phyloP scores from a whole-genome alignment of 352 stramenopile genomes.

The Pythium utonaiense region DNA sequence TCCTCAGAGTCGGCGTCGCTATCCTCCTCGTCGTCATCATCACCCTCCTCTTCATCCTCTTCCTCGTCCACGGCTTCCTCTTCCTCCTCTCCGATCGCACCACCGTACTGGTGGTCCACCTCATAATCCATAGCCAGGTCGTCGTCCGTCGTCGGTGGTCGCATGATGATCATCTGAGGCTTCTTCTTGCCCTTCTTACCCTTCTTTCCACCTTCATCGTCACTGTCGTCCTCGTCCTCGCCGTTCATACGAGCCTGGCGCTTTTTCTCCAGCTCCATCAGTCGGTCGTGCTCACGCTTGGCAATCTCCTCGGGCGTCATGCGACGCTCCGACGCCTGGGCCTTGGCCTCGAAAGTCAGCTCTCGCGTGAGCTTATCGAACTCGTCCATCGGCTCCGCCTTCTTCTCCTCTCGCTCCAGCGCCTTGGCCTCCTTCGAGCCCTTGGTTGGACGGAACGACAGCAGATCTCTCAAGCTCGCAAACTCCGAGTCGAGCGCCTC shows the following conservation, averaged over 20 bases:
- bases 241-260: slow-evolving; percentile 94
- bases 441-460: slow-evolving; percentile 81
- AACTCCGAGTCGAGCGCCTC: slow-evolving; percentile 77
- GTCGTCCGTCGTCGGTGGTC: slow-evolving; percentile 78
- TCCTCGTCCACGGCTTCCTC: slow-evolving; percentile 33
- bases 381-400: slow-evolving; percentile 67
- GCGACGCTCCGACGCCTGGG: slow-evolving; percentile 90
- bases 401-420: slow-evolving; percentile 54
- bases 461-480: slow-evolving; percentile 50
- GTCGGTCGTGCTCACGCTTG: slow-evolving; percentile 88
- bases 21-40: slow-evolving; percentile 58
- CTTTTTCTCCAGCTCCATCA: slow-evolving; percentile 91
- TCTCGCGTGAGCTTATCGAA: slow-evolving; percentile 83
- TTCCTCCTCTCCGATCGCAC: slow-evolving; percentile 40
- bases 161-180: slow-evolving; percentile 68
- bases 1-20: slow-evolving; percentile 65
- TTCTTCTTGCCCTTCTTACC: slow-evolving; percentile 42
- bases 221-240: slow-evolving; percentile 76
- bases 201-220: slow-evolving; percentile 27
- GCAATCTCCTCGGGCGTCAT: slow-evolving; percentile 94
- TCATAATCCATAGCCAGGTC: slow-evolving; percentile 88
- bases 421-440: slow-evolving; percentile 57
- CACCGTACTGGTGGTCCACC: slow-evolving; percentile 55
- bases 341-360: slow-evolving; percentile 90
- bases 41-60: slow-evolving; percentile 40